A percentile compares a stretch with the other conserved stretches of the same genome.
These are phyloP conservation scores for Purshia tridentata DNA, from an alignment of 306 rosid genomes.

Conservation along the genomic window DNA sequence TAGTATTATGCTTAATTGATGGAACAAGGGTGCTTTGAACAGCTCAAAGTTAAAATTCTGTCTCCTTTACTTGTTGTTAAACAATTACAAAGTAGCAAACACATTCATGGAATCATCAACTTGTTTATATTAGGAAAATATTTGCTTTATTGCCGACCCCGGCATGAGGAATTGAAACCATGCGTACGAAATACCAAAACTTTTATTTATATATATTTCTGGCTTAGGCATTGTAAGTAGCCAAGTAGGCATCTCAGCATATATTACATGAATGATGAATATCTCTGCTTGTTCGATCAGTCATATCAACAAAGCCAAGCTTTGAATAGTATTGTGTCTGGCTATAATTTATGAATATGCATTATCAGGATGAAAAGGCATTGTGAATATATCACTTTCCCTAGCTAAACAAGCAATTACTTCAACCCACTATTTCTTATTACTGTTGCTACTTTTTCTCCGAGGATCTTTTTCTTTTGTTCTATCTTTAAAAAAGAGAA, in stretches of 20 bases:
- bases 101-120: constrained; percentile 17
- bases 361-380: constrained; percentile 7
- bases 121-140: constrained; percentile 23
- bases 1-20: not conserved
- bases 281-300: constrained; percentile 11
- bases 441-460: not conserved
- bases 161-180: constrained; percentile 33
- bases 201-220: not conserved
- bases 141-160: constrained; percentile 24
- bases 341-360: constrained; percentile 14
- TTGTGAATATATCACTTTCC: not conserved
- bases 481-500: no score
- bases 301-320: constrained; percentile 18
- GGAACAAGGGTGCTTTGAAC: constrained; percentile 5
- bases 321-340: constrained; percentile 8
- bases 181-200: not conserved
- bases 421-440: not conserved
- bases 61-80: constrained; percentile 20
- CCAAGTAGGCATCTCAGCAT: not conserved
- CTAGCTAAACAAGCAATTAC: not conserved
- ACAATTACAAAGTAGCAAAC: constrained; percentile 15
- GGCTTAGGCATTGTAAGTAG: not conserved
- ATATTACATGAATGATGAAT: not conserved
- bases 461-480: no score
- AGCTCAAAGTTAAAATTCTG: constrained; percentile 28